These are phyloP conservation scores for Diaporthe ampelina DNA, from an alignment of 2,329 filamentous ascomycete species.

Conservation along the genomic window DNA sequence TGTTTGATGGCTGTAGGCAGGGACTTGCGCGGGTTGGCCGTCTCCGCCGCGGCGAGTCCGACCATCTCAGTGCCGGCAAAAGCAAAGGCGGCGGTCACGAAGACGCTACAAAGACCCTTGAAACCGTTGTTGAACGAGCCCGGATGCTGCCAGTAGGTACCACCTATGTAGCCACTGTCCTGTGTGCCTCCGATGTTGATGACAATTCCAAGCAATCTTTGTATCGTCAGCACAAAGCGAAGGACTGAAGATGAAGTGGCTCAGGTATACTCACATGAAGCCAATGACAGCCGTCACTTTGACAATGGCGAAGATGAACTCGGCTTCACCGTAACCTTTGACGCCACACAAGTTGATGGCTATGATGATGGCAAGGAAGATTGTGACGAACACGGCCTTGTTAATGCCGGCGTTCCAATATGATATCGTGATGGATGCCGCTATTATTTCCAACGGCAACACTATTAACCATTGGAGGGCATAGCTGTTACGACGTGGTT, in stretches of 20 bases:
- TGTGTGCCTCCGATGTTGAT: conserved; percentile 86
- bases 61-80: conserved; percentile 84
- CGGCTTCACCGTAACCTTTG: conserved; percentile 89
- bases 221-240: conserved; percentile 33
- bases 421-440: conserved; percentile 85
- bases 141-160: conserved; percentile 80
- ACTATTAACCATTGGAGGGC: conserved; percentile 90
- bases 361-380: conserved; percentile 84
- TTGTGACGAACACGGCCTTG: conserved; percentile 82
- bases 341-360: conserved; percentile 90
- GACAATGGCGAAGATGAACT: conserved; percentile 88
- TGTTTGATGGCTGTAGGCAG: conserved; percentile 91
- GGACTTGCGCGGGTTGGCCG: conserved; percentile 83
- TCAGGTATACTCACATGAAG: conserved; percentile 77
- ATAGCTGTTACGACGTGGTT: conserved; percentile 67
- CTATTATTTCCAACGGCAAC: conserved; percentile 87
- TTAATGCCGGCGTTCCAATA: conserved; percentile 80
- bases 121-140: conserved; percentile 90
- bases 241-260: neutral
- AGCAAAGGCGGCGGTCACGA: conserved; percentile 82
- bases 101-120: conserved; percentile 84
- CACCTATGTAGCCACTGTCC: conserved; percentile 83
- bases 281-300: conserved; percentile 90
- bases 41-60: conserved; percentile 82
- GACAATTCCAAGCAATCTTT: conserved; percentile 84